Conservation (phyloP, 2,329 filamentous ascomycete species). For the Thielaviopsis cerberus region DNA sequence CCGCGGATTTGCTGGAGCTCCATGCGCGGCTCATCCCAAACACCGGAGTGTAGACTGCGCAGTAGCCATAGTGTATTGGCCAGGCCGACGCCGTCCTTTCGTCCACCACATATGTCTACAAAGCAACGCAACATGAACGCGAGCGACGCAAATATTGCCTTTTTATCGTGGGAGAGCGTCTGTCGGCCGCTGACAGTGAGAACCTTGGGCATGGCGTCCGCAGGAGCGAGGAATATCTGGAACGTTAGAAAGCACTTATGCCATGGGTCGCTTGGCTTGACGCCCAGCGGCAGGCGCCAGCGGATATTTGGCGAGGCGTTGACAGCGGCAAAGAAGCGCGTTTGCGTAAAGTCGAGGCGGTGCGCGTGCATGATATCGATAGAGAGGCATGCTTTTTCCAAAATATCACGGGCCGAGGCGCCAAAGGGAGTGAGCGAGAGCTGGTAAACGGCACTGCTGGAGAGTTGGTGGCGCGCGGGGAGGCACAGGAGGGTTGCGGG, state of each 20-base stretch:
- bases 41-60: constrained; percentile 53
- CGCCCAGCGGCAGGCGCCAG: constrained; percentile 18
- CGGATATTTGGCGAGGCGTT: constrained; percentile 23
- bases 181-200: constrained; percentile 17
- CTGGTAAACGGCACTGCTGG: constrained; percentile 1
- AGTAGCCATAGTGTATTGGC: constrained; percentile 58
- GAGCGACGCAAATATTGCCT: constrained; percentile 19
- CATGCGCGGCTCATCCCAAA: constrained; percentile 65
- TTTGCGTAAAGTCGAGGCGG: constrained; percentile 20
- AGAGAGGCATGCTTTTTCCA: constrained; percentile 22
- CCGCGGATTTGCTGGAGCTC: constrained; percentile 70
- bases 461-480: constrained; percentile 4
- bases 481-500: neutral
- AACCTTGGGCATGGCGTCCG: constrained; percentile 36
- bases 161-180: constrained; percentile 14
- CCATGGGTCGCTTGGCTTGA: constrained; percentile 20
- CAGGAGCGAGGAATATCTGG: constrained; percentile 41
- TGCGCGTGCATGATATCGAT: constrained; percentile 22
- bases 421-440: constrained; percentile 9
- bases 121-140: constrained; percentile 21
- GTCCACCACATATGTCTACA: constrained; percentile 21
- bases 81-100: constrained; percentile 44
- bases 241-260: constrained; percentile 64
- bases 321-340: constrained; percentile 20
- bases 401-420: constrained; percentile 16